These are phyloP conservation scores for Thelonectria blattea DNA, from an alignment of 2,329 filamentous ascomycete genomes.

Conservation along the genomic window DNA sequence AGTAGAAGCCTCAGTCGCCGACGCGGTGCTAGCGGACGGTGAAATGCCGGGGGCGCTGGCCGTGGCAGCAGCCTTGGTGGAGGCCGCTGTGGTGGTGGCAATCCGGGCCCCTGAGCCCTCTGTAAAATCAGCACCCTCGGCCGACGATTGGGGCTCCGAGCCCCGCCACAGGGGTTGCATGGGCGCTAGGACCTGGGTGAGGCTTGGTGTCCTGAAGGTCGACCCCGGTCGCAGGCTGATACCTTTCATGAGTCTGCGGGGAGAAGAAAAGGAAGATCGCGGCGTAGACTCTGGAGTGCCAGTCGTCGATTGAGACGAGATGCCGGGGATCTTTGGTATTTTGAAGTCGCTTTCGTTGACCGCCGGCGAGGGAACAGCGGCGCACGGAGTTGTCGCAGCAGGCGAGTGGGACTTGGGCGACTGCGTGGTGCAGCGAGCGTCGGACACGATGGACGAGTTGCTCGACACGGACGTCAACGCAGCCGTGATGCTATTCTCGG, in stretches of 20 bases:
- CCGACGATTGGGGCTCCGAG: conserved; percentile 23
- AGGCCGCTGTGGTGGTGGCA: conserved; percentile 17
- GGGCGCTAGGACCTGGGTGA: conserved; percentile 38
- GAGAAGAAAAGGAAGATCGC: conserved; percentile 32
- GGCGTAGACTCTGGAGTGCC: conserved; percentile 30
- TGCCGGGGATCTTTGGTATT: conserved; percentile 20
- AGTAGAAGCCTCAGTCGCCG: conserved; percentile 14
- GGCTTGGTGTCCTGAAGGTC: conserved; percentile 30
- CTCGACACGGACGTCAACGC: conserved; percentile 32
- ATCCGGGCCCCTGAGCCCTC: conserved; percentile 23
- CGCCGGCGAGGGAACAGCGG: conserved; percentile 23
- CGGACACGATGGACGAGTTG: conserved; percentile 34
- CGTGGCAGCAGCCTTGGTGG: conserved; percentile 11
- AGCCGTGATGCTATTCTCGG: conserved; percentile 33
- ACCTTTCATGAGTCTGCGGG: conserved; percentile 37
- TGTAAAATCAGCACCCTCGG: not conserved
- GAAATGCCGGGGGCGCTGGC: conserved; percentile 25
- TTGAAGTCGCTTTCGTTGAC: conserved; percentile 10
- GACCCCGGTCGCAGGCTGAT: conserved; percentile 38
- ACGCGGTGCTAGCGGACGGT: conserved; percentile 2
- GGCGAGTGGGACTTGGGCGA: conserved; percentile 26
- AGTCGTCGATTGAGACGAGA: conserved; percentile 21
- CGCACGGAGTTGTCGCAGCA: conserved; percentile 23
- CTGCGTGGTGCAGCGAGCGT: conserved; percentile 33
- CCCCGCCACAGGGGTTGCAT: conserved; percentile 37